Conservation (phyloP, 345 rosid genomes). For the Anacardium occidentale region DNA sequence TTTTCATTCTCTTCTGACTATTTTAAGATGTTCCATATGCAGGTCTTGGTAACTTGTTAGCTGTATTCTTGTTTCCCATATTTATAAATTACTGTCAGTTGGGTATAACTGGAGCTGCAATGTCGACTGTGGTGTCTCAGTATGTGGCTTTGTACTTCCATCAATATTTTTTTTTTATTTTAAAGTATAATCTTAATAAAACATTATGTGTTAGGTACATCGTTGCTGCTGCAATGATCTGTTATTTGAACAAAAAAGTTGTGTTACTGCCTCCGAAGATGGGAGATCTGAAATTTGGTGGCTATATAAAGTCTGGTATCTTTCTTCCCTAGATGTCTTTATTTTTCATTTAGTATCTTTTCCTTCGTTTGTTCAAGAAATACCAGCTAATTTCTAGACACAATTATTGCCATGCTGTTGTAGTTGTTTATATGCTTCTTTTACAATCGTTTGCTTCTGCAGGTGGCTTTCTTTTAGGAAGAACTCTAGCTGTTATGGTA, state of each 20-base stretch:
- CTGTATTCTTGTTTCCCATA: constrained; percentile 67
- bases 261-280: constrained; percentile 73
- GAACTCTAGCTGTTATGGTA: constrained; percentile 76
- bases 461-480: constrained; percentile 96
- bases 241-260: constrained; percentile 69
- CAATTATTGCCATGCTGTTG: constrained; percentile 1
- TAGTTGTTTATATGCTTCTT: neutral
- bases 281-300: constrained; percentile 72
- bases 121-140: constrained; percentile 89
- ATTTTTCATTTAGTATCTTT: neutral
- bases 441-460: constrained; percentile 13
- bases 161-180: neutral
- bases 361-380: neutral
- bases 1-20: constrained; percentile 16
- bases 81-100: constrained; percentile 63
- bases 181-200: neutral
- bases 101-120: constrained; percentile 92
- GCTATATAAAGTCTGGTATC: constrained; percentile 86
- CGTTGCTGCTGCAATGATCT: constrained; percentile 64
- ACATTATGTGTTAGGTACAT: constrained; percentile 51
- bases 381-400: constrained; percentile 1
- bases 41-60: constrained; percentile 78
- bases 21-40: constrained; percentile 30
- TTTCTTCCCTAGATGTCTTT: constrained; percentile 10
- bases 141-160: constrained; percentile 37